Evolutionary conservation across 169 alveolate genomes (phyloP).

Genomic region (Plasmodium vivax): DNA sequence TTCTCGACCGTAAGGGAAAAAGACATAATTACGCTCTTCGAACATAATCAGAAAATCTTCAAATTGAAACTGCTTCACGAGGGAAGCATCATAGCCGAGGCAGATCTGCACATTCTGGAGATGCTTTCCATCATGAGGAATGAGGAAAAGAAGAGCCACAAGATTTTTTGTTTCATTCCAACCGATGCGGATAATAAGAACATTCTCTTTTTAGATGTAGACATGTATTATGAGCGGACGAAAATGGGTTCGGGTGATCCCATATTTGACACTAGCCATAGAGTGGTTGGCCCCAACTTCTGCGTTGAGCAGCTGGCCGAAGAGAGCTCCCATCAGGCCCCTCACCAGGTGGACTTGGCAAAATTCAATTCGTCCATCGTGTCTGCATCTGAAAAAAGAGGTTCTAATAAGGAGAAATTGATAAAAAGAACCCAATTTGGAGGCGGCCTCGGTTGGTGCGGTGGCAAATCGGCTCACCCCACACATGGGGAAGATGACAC

Average conservation of each 20-base stretch:
- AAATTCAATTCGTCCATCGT: not conserved
- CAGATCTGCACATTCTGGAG: constrained; percentile 55
- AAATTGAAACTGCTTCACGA: constrained; percentile 12
- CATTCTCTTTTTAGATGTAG: constrained; percentile 58
- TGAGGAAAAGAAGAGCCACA: constrained; percentile 39
- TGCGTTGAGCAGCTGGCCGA: not conserved
- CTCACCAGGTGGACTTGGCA: not conserved
- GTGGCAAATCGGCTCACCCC: not conserved
- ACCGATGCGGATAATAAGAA: not conserved
- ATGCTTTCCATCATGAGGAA: constrained; percentile 35
- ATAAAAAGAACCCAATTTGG: not conserved
- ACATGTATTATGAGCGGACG: constrained; percentile 35
- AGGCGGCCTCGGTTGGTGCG: not conserved
- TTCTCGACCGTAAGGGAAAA: constrained; percentile 63
- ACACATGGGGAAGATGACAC: not conserved
- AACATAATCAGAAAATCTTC: constrained; percentile 37
- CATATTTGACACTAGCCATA: constrained; percentile 21
- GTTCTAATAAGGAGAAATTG: not conserved
- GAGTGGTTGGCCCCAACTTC: not conserved
- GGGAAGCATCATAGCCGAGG: constrained; percentile 35
- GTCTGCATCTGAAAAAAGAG: not conserved
- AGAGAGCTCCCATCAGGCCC: not conserved
- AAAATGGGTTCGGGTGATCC: constrained; percentile 1
- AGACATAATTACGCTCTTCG: constrained; percentile 50
- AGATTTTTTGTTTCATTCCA: constrained; percentile 36